Base-by-base conservation (phyloP, 768 basidiomycete species). In the Lepiota subincarnata region DNA sequence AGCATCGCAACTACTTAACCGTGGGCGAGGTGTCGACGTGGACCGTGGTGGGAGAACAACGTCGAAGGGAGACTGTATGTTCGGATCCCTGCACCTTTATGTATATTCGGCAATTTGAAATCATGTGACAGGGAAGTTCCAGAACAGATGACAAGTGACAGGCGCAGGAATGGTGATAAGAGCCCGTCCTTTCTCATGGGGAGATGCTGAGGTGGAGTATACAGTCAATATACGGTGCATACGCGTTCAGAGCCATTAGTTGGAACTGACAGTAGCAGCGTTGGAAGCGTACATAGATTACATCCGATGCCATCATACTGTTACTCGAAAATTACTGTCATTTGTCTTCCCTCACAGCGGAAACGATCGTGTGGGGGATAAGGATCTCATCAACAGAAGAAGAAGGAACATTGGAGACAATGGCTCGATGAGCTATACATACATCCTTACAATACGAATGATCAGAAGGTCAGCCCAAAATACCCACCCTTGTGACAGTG, bases 1-100 rank as follows among this genome's bases (percentile, higher is more conserved):
- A 66, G 60, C 66, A 68, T 69, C 60, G 51, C 64, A 40, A 50
- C 18, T 34, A 8, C n/a, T n/a, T n/a, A 26, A 38, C n/a, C 35
- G 28, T 24, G 34, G 28, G 19, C 12, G 53, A 31, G 24, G 38
- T 59, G 59, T 58, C 62, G 49, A 59, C 55, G 58, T 35, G 43
- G 48, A 56, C 50, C 20, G 48, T 57, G 56, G 56, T 53, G 56
- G 45, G 51, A 53, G 51, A 57, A 52, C 37, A 44, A 55, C 55
- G 51, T 49, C 57, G 41, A 58, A 35, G 24, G 24, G 24, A 24
- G 44, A 42, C 28, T 38, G 54, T 48, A 53, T 64, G 60, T 64
- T 62, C 61, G 57, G 55, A 53, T 55, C 40, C 52, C 45, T 52
- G 43, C 37, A 50, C 49, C 62, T 65, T 24, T 67, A 67, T 65